Conservation (phyloP, 2,329 filamentous ascomycete genomes). For the Rosellinia necatrix region DNA sequence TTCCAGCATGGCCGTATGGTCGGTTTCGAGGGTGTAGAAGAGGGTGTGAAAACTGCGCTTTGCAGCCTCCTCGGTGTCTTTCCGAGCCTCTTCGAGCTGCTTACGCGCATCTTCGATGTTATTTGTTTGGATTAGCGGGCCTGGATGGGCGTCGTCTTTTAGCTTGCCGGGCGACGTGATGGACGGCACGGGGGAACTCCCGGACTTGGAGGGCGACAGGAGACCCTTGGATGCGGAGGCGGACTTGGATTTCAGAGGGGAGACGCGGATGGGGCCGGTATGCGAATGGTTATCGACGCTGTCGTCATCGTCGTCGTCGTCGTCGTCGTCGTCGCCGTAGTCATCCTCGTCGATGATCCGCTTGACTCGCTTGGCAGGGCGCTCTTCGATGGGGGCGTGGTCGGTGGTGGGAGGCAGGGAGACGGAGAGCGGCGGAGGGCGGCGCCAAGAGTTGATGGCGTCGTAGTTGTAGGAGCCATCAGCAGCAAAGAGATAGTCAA, state of each 20-base stretch:
- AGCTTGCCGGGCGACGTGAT: conserved; percentile 65
- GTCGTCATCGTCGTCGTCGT: conserved; percentile 72
- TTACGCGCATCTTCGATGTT: conserved; percentile 88
- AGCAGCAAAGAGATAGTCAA: conserved; percentile 73
- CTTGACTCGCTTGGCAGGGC: conserved; percentile 74
- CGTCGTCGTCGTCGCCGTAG: conserved; percentile 83
- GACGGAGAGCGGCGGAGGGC: conserved; percentile 47
- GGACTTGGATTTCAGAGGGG: conserved; percentile 57
- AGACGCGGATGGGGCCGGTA: conserved; percentile 45
- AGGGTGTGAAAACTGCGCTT: conserved; percentile 90
- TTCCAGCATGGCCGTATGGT: conserved; percentile 94
- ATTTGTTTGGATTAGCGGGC: conserved; percentile 56
- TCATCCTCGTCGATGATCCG: conserved; percentile 83
- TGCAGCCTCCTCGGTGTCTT: conserved; percentile 85
- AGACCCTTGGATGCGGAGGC: conserved; percentile 58
- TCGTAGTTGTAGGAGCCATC: conserved; percentile 57
- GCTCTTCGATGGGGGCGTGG: conserved; percentile 62
- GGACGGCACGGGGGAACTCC: conserved; percentile 67
- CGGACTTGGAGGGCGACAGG: conserved; percentile 71
- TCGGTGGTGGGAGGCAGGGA: conserved; percentile 61
- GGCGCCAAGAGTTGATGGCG: conserved; percentile 58
- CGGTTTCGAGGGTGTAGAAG: conserved; percentile 94
- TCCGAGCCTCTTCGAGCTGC: conserved; percentile 89
- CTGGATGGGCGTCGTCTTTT: conserved; percentile 53
- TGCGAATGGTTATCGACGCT: conserved; percentile 18